These are phyloP conservation scores for Salvia rosmarinus DNA, from an alignment of 257 asterid species.

Conservation along the genomic window DNA sequence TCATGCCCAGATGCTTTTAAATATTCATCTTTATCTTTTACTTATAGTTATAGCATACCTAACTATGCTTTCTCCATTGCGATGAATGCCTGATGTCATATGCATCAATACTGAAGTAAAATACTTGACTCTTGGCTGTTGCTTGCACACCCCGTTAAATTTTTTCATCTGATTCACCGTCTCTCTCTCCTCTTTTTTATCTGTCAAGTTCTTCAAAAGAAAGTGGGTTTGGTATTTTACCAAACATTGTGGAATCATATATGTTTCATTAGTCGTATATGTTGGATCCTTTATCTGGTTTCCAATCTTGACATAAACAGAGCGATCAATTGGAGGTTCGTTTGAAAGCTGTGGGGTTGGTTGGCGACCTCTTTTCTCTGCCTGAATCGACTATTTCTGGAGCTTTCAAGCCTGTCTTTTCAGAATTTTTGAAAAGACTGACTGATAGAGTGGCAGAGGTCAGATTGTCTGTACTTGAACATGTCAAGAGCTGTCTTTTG, in stretches of 20 bases:
- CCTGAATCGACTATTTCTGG: constrained; percentile 70
- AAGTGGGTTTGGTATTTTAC: constrained; percentile 1
- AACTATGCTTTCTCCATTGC: constrained; percentile 21
- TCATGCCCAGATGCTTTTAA: constrained; percentile 32
- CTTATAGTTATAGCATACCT: constrained; percentile 15
- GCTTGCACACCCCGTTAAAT: background rate
- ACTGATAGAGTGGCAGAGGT: constrained; percentile 85
- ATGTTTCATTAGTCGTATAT: constrained; percentile 20
- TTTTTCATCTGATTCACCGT: constrained; percentile 27
- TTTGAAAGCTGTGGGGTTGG: constrained; percentile 80
- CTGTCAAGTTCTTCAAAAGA: constrained; percentile 14
- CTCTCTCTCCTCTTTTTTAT: background rate
- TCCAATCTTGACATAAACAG: constrained; percentile 53
- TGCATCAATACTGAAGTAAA: constrained; percentile 18
- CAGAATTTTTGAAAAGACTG: constrained; percentile 85
- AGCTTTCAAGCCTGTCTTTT: constrained; percentile 74
- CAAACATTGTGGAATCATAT: constrained; percentile 14
- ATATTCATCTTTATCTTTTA: constrained; percentile 22
- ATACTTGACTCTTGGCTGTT: constrained; percentile 22
- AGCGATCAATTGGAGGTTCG: constrained; percentile 84
- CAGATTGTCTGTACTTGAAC: constrained; percentile 86
- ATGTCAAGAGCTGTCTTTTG: constrained; percentile 72
- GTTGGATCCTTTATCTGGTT: constrained; percentile 32
- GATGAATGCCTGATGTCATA: constrained; percentile 17
- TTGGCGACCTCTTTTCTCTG: constrained; percentile 83